Evolutionary conservation across 345 rosid species (phyloP), one percentile per base, ranked within the genome.

Genomic region (Stellera chamaejasme): DNA sequence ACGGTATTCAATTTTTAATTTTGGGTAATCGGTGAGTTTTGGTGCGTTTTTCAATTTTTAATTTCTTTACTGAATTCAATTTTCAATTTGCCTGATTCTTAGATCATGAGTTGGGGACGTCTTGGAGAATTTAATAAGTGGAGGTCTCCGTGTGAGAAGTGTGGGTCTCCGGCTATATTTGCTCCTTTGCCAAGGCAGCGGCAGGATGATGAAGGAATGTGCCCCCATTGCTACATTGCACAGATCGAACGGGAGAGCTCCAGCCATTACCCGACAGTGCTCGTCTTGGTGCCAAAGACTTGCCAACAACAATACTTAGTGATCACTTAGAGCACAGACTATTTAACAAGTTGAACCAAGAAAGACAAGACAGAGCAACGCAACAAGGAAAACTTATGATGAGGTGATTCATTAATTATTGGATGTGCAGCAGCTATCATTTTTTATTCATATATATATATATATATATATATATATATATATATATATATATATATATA

Each of bases 201-300:
- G 51, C 97, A 97, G 25, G 96, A 90, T 74, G 99, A 97, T 72
- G 99, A 94, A 60, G 90, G 90, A 71, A 94, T 97, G 55, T 94
- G 99, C 74, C 99, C 97, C 54, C 80, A 94, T 67, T 94, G 99
- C 81, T 94, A 87, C 64, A 87, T 90, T 27, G 54, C 28, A 58
- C 97, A 94, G 82, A 77, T 94, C 61, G 95, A 85, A 73, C 79
- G 78, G 96, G 90, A 60, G 92, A 90, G 76, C 87, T 97, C 56
- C 75, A 74, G 73, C 97, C 99, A 59, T 77, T 94, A 77, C 87
- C 83, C 11, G 97, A 89, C 65, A 94, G 91, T 80, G 95, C 95
- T 68, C 92, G 87, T 58, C 88, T 90, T 63, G 99, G 99, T 66
- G 99, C 97, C 42, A 94, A 90, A 73, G 96, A 94, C 79, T 69